A percentile compares a stretch with the other conserved stretches of the same genome.
phyloP scores from a whole-genome alignment of 106 monocot species.

The Dendrobium officinale region DNA sequence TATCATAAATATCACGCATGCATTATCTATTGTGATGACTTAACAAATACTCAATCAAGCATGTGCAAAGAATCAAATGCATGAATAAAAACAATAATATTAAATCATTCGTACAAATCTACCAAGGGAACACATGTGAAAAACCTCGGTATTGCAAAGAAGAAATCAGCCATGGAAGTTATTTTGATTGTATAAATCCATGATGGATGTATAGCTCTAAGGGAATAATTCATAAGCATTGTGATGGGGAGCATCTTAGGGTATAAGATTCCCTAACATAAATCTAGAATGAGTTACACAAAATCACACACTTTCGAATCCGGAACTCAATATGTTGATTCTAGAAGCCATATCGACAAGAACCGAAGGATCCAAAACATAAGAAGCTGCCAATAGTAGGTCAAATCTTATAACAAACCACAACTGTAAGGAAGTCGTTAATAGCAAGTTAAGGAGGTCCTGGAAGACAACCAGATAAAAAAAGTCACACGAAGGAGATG shows the following conservation, averaged over 20 bases:
- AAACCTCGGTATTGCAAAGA: neutral
- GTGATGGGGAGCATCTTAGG: too few species aligned
- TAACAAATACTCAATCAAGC: neutral
- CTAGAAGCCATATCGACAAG: neutral
- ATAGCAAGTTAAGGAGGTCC: neutral
- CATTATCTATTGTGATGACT: neutral
- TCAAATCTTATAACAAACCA: neutral
- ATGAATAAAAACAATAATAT: neutral
- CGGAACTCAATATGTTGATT: neutral
- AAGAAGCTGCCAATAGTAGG: neutral
- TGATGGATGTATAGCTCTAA: neutral
- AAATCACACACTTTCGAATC: neutral
- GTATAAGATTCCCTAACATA: too few species aligned
- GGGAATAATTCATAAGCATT: neutral
- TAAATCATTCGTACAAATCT: neutral
- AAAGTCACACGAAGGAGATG: neutral
- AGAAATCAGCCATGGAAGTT: neutral
- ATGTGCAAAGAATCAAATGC: neutral
- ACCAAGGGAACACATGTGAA: too few species aligned
- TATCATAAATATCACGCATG: neutral
- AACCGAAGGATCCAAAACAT: neutral
- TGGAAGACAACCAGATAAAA: neutral
- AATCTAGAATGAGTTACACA: neutral
- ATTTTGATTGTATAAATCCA: neutral
- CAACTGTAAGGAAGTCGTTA: neutral